Evolutionary conservation across 495 filamentous ascomycete genomes (phyloP).

Genomic region (Penicillium fimorum): DNA sequence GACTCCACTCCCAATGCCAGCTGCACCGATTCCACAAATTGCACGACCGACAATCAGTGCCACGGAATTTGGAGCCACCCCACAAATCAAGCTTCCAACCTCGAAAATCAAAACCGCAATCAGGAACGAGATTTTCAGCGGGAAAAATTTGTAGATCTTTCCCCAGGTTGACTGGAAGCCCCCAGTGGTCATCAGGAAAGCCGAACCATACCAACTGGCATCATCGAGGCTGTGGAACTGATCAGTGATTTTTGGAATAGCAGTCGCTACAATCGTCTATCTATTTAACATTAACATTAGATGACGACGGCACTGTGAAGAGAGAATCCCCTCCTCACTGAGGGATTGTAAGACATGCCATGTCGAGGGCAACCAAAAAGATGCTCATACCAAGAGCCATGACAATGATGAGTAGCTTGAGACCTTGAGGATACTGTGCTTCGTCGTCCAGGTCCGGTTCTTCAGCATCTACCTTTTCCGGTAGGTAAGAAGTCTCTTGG

Average conservation of each 20-base stretch:
- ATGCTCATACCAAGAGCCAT: too few species aligned
- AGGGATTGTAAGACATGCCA: too few species aligned
- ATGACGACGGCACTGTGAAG: too few species aligned
- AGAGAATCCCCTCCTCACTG: too few species aligned
- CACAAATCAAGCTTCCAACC: conserved; percentile 55
- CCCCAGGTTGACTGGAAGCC: conserved; percentile 54
- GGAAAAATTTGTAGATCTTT: conserved; percentile 53
- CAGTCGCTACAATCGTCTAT: conserved; percentile 42
- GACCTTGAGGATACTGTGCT: too few species aligned
- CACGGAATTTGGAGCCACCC: conserved; percentile 26
- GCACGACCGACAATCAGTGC: conserved; percentile 39
- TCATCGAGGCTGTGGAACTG: background rate
- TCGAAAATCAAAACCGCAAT: conserved; percentile 67
- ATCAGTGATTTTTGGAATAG: conserved; percentile 26
- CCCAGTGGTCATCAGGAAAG: conserved; percentile 55
- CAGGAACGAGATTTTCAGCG: conserved; percentile 51
- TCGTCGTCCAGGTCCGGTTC: too few species aligned
- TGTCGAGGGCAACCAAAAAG: too few species aligned
- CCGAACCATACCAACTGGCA: conserved; percentile 30
- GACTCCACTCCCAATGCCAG: conserved; percentile 23
- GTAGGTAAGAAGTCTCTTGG: too few species aligned
- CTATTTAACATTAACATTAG: too few species aligned
- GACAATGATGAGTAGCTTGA: too few species aligned
- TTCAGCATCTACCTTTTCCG: too few species aligned
- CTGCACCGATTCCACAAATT: conserved; percentile 22